These are phyloP conservation scores for Neurospora tetraspora DNA, from an alignment of 495 filamentous ascomycete species.

Conservation along the genomic window DNA sequence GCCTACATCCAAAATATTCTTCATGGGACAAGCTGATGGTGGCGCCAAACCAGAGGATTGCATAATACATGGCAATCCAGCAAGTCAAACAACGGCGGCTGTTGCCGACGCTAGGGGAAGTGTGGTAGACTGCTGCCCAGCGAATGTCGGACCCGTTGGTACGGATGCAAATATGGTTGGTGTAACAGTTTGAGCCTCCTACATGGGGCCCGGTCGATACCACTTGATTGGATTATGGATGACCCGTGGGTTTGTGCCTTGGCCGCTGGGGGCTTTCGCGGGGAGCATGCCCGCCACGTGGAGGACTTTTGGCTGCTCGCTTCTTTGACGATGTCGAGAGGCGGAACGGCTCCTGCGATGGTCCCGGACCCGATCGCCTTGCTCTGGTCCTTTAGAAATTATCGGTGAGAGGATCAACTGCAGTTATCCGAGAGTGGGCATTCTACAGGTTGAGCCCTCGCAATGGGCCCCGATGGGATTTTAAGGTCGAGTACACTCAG, in stretches of 20 bases:
- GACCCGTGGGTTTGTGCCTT: background rate
- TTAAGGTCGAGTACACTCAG: background rate
- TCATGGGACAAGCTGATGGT: background rate
- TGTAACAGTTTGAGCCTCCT: background rate
- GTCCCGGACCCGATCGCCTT: background rate
- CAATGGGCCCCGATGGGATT: background rate
- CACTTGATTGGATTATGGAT: background rate
- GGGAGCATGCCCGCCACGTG: background rate
- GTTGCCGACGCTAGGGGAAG: background rate
- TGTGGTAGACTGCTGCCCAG: background rate
- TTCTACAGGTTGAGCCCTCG: background rate
- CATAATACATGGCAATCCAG: background rate
- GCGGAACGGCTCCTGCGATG: background rate
- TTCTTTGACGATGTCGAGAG: background rate
- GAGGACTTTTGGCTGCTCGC: background rate
- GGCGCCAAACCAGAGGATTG: background rate
- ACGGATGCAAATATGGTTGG: background rate
- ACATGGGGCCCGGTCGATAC: background rate
- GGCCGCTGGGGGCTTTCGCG: background rate
- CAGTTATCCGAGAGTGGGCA: background rate
- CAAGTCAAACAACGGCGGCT: background rate
- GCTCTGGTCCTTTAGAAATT: background rate
- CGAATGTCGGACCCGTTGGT: background rate
- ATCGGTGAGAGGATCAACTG: background rate
- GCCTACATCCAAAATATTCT: background rate